These are phyloP conservation scores for Diaporthe sp. DNA, from an alignment of 2,329 filamentous ascomycete species.

Conservation along the genomic window DNA sequence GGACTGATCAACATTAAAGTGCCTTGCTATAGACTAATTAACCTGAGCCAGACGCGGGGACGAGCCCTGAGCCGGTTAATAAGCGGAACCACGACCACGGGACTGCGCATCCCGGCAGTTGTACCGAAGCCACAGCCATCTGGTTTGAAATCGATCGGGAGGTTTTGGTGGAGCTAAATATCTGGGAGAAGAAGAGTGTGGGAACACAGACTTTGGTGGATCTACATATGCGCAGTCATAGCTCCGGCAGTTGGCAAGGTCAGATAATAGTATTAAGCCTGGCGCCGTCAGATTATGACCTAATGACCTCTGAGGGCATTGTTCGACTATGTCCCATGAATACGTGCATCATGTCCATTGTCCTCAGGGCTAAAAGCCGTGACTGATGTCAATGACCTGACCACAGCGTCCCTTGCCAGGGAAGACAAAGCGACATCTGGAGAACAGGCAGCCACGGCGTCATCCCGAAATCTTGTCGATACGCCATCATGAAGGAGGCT, in stretches of 20 bases:
- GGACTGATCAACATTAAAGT: not conserved
- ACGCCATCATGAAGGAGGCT: not conserved
- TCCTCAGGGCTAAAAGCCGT: not conserved
- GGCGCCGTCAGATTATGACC: not conserved
- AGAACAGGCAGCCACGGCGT: not conserved
- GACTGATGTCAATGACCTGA: not conserved
- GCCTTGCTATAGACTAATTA: conserved; percentile 8
- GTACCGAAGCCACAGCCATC: not conserved
- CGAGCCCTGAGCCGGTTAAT: conserved; percentile 1
- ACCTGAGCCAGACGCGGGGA: conserved; percentile 11
- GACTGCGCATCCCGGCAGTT: conserved; percentile 20
- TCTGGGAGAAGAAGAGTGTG: too few relatives aligned
- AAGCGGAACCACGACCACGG: not conserved
- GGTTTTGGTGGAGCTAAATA: not conserved
- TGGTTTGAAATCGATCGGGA: not conserved
- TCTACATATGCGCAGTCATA: not conserved
- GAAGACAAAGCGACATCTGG: not conserved
- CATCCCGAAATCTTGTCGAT: not conserved
- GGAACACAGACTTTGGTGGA: not conserved
- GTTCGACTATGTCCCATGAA: not conserved
- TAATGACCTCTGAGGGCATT: not conserved
- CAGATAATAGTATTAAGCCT: not conserved
- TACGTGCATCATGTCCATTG: too few relatives aligned
- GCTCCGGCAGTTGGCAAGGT: not conserved
- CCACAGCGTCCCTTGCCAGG: not conserved